phyloP scores from a whole-genome alignment of 2,329 filamentous ascomycete species.

The Phialophora chinensis region DNA sequence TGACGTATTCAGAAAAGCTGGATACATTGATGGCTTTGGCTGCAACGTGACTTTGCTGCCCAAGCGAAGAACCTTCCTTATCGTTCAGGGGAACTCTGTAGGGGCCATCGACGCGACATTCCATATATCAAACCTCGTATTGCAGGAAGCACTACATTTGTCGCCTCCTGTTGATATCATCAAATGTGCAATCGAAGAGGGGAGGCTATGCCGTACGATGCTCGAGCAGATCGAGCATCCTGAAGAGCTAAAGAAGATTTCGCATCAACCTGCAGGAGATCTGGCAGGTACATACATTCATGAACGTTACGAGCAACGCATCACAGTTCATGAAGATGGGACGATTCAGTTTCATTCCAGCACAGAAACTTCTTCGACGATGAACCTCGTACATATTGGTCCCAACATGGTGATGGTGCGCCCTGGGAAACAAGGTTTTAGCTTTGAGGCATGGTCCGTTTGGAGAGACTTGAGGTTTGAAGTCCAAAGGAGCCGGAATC shows the following conservation, averaged over 20 bases:
- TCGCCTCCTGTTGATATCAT: not conserved
- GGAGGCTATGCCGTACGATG: not conserved
- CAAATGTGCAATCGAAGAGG: not conserved
- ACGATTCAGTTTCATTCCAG: not conserved
- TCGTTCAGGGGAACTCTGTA: not conserved
- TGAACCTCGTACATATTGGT: slow-evolving; percentile 3
- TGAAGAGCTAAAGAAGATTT: not conserved
- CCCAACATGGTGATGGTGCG: not conserved
- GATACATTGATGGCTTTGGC: slow-evolving; percentile 1
- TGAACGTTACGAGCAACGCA: not conserved
- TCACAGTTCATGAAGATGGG: slow-evolving; percentile 1
- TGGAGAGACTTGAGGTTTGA: slow-evolving; percentile 1
- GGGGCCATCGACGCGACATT: not conserved
- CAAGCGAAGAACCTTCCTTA: not conserved
- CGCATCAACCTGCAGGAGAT: not conserved
- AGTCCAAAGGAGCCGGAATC: not conserved
- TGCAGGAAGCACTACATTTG: not conserved
- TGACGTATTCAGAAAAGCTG: not conserved
- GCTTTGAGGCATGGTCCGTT: not conserved
- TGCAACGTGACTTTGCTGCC: slow-evolving; percentile 1
- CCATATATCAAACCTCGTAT: slow-evolving; percentile 1
- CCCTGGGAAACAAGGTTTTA: not conserved
- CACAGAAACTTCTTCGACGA: not conserved
- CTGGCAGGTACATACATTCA: not conserved
- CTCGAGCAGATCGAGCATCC: not conserved